These are phyloP conservation scores for Blastocystis sp. DNA, from an alignment of 352 stramenopile genomes.

Conservation along the genomic window DNA sequence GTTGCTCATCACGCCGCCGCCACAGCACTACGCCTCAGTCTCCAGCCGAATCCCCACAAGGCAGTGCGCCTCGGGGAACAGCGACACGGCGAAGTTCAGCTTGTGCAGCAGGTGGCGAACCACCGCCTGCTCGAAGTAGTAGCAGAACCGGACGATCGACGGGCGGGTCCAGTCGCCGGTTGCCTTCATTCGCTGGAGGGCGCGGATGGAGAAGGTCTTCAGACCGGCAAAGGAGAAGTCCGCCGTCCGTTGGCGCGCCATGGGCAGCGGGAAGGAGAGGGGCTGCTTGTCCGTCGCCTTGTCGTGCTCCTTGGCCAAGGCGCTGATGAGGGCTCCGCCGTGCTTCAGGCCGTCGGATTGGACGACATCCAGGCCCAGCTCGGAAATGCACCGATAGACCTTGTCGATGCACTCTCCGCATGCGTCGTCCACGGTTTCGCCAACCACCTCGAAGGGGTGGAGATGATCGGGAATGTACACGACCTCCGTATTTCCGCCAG, in stretches of 20 bases:
- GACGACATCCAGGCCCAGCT: neutral
- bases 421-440: conserved; percentile 42
- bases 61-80: neutral
- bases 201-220: conserved; percentile 55
- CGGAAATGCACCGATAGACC: conserved; percentile 35
- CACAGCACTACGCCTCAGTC: conserved; percentile 54
- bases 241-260: neutral
- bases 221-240: conserved; percentile 61
- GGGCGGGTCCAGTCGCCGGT: neutral
- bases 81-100: neutral
- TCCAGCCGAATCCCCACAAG: neutral
- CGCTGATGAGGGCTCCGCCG: conserved; percentile 21
- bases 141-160: conserved; percentile 8
- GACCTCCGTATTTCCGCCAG: conserved; percentile 35
- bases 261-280: conserved; percentile 1
- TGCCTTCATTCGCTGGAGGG: neutral
- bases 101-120: conserved; percentile 43
- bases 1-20: conserved; percentile 62
- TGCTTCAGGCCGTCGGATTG: neutral
- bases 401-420: conserved; percentile 66
- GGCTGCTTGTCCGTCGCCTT: neutral
- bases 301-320: neutral
- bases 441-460: conserved; percentile 44
- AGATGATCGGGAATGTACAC: conserved; percentile 1
- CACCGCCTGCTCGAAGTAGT: conserved; percentile 48